Evolutionary conservation across 1,284 basidiomycete genomes (phyloP), one percentile per base, ranked within the genome.

Genomic region (Trichosporon ovoides): DNA sequence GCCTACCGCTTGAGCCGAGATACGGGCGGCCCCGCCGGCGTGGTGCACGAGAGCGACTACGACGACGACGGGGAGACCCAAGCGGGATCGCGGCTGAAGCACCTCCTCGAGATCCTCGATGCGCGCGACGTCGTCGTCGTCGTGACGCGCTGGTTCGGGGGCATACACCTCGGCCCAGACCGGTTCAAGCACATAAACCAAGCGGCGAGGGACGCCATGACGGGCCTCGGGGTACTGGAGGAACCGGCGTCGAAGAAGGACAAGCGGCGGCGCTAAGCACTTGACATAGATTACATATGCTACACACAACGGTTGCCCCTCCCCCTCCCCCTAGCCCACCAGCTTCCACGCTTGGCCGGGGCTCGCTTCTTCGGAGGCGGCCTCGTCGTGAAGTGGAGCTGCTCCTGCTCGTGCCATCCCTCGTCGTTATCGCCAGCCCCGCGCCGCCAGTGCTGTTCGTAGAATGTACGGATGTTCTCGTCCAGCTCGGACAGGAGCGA

Each of bases 141-240:
- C 31, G 91, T 94, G 12, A 73, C 76, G 14, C 66, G 79, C 20
- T 81, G 79, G 76, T 78, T 68, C 55, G 73, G 73, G 20, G 77
- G 78, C 1, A 87, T 86, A 20, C 86, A 87, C 62, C 80, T 94
- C 1, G 89, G 91, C 1, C 84, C 91, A 0, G 91, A 94, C 73
- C 82, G 92, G 24, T 95, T 94, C 81, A 94, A 93, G 73, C 88
- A 91, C 65, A 93, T 93, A 70, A 92, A 90, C 68, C 88, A 92
- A 71, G 89, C 88, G 4, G 91, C 91, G 7, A 81, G 91, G 20
- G 89, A 89, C 68, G 91, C 91, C 0, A 79, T 94, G 12, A 88
- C 91, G 53, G 61, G 84, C 0, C 91, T 87, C n/a, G 88, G 88
- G 0, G 88, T 91, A 70, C 75, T 91, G 24, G 85, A 88, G 10